Percentiles rank a stretch among this genome's conserved stretches.
Conservation (phyloP, 768 basidiomycete species). For the Paxillus involutus region DNA sequence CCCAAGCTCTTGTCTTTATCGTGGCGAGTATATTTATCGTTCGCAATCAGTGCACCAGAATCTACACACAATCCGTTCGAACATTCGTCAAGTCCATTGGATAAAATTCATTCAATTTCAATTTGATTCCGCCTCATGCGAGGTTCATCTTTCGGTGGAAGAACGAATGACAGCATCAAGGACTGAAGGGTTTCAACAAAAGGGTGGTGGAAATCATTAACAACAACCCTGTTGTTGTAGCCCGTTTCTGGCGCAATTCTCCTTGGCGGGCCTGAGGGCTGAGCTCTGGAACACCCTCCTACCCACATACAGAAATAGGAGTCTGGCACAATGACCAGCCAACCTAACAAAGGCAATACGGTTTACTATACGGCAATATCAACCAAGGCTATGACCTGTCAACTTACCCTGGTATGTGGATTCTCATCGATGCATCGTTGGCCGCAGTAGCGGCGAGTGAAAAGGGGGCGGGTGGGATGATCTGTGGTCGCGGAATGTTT, state of each 20-base stretch:
- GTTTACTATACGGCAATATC: constrained; percentile 4
- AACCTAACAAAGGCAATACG: not conserved
- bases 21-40: constrained; percentile 9
- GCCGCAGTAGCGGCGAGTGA: no score
- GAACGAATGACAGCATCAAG: not conserved
- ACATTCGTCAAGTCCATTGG: constrained; percentile 3
- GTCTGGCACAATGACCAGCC: not conserved
- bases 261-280: not conserved
- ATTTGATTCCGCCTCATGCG: not conserved
- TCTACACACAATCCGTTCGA: not conserved
- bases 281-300: not conserved
- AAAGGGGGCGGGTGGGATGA: not conserved
- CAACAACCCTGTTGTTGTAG: no score
- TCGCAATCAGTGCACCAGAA: not conserved
- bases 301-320: not conserved
- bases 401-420: not conserved
- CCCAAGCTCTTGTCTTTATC: constrained; percentile 5
- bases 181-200: constrained; percentile 1
- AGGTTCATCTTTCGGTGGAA: not conserved
- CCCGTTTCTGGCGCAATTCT: no score
- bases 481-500: not conserved
- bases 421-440: not conserved
- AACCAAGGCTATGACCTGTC: constrained; percentile 16
- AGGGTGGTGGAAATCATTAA: not conserved
- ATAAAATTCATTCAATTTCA: not conserved